Evolutionary conservation across 805 yeast genomes (phyloP), one percentile per base, ranked within the genome.

Genomic region (Jamesozyma piceae): DNA sequence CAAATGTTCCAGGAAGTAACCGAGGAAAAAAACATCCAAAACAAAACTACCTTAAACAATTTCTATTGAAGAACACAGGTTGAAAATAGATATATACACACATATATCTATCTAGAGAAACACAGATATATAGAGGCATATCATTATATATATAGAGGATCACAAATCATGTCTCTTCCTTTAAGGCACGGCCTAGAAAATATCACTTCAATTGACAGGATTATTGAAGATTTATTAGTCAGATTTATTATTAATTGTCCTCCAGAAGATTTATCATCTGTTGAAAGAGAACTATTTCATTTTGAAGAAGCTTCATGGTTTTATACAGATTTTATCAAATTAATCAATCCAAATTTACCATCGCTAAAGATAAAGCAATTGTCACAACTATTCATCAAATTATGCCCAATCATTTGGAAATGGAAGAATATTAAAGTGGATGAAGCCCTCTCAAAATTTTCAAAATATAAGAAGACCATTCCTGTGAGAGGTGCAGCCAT

Each of bases 271-370:
- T 66, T 90, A 41, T 77, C 92, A 1, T 55, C 61, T 35, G 60
- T 58, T 10, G 64, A 77, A 58, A 72, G 98, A 57, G 82, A 89
- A 21, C 76, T 88, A 56, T 92, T 92, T 66, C 95, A 89, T 60
- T 80, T 92, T 34, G 99, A 92, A 68, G 97, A 92, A 63, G 98
- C 98, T 2, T 96, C 88, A 52, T 92, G 98, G 98, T 92, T 84
- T 58, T 92, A 89, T 63, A 74, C 82, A 39, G 99, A 92, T 63
- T 89, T 82, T 54, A 71, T 82, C 11, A 73, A 89, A 29, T 74
- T 73, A 29, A 65, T 80, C 53, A 82, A 87, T 59, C 89, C 92
- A 6, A 62, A 71, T 27, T 69, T 90, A 45, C 97, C 97, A 1
- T 58, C 75, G 2, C 66, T 89, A 69, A 82, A 80, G 55, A 78